These are phyloP conservation scores for Syncephalastrum racemosum DNA, from an alignment of 371 early-diverging fungal species.

Conservation along the genomic window DNA sequence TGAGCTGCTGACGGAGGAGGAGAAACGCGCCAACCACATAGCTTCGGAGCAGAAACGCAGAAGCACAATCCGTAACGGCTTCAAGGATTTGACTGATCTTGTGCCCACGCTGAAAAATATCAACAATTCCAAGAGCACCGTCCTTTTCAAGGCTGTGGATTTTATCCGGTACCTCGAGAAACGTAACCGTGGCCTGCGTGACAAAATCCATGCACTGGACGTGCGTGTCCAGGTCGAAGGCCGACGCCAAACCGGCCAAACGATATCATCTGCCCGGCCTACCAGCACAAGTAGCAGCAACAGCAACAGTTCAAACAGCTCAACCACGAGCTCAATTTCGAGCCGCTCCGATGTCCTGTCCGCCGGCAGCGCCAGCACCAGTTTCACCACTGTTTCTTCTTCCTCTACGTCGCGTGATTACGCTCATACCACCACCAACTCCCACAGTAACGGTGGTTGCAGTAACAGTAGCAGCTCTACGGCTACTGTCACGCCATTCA, in stretches of 20 bases:
- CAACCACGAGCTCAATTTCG: neutral
- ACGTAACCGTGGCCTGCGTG: slow-evolving; percentile 49
- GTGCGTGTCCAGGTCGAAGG: slow-evolving; percentile 42
- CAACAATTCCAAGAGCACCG: slow-evolving; percentile 56
- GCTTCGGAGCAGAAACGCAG: slow-evolving; percentile 90
- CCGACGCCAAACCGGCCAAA: slow-evolving; percentile 11
- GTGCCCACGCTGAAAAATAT: slow-evolving; percentile 75
- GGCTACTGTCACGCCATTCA: neutral
- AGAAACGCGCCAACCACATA: slow-evolving; percentile 90
- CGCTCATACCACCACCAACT: slow-evolving; percentile 8
- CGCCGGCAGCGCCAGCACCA: neutral
- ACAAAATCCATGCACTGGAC: slow-evolving; percentile 48
- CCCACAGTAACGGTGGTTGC: slow-evolving; percentile 2
- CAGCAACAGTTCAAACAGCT: neutral
- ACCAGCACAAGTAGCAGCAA: slow-evolving; percentile 6
- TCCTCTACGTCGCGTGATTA: neutral
- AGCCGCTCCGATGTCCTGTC: neutral
- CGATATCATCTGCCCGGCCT: neutral
- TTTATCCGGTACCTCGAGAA: slow-evolving; percentile 50
- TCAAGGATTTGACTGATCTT: slow-evolving; percentile 78
- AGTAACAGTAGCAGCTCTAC: slow-evolving; percentile 1
- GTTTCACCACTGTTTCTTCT: slow-evolving; percentile 1
- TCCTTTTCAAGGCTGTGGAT: slow-evolving; percentile 58
- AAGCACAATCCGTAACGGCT: slow-evolving; percentile 81
- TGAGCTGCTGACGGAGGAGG: slow-evolving; percentile 83